phyloP scores from a whole-genome alignment of 805 yeast genomes.

The Sugiyamaella qingdaonensis region DNA sequence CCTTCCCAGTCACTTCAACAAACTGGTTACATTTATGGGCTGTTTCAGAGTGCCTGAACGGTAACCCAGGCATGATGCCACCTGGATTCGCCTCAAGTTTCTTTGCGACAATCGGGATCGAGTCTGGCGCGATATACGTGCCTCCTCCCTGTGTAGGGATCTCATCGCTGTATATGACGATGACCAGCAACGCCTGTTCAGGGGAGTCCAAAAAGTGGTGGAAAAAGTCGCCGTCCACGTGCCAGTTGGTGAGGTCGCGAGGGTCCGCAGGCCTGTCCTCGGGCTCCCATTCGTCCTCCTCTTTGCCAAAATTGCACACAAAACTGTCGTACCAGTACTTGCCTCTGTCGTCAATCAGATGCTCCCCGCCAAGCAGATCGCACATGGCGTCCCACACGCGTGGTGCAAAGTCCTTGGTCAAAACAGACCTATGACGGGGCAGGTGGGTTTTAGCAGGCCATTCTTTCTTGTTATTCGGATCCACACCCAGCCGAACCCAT shows the following conservation, averaged over 20 bases:
- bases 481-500: slow-evolving; percentile 12
- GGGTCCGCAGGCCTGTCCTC: slow-evolving; percentile 8
- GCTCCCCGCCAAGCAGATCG: slow-evolving; percentile 15
- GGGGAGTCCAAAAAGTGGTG: slow-evolving; percentile 14
- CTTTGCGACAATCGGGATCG: slow-evolving; percentile 11
- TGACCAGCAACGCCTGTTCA: slow-evolving; percentile 13
- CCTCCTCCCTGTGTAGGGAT: slow-evolving; percentile 8
- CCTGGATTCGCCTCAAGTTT: slow-evolving; percentile 6
- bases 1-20: slow-evolving; percentile 15
- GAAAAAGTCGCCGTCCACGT: slow-evolving; percentile 13
- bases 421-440: slow-evolving; percentile 9
- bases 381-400: slow-evolving; percentile 11
- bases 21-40: slow-evolving; percentile 13
- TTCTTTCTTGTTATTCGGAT: slow-evolving; percentile 6
- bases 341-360: slow-evolving; percentile 5
- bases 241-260: slow-evolving; percentile 11
- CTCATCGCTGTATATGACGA: slow-evolving; percentile 10
- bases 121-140: slow-evolving; percentile 12
- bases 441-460: slow-evolving; percentile 9
- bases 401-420: slow-evolving; percentile 11
- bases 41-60: not conserved
- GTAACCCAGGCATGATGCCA: slow-evolving; percentile 7
- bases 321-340: slow-evolving; percentile 12
- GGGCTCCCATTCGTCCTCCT: not conserved
- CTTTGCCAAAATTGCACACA: slow-evolving; percentile 10